Evolutionary conservation across 1,139 yeast species (phyloP), one percentile per base, ranked within the genome.

Genomic region (Suhomyces coccinellae): DNA sequence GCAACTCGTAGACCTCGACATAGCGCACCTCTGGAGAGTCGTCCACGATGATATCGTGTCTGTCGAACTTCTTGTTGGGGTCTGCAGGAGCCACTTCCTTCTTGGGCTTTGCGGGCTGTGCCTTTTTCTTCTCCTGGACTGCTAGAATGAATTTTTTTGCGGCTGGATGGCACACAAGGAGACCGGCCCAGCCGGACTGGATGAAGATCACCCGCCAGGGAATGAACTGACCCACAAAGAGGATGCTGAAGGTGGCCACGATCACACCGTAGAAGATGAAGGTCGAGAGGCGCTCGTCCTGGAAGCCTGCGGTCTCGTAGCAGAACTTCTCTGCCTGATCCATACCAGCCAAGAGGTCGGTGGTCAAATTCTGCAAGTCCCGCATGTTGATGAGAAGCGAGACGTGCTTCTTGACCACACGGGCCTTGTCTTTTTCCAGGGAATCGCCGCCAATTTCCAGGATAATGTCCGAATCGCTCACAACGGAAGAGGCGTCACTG

Each of bases 1-100:
- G 87, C 26, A 90, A 71, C 62, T 89, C 96, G 60, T 75, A 90
- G 0, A 90, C 69, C 57, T 89, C 96, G 7, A 87, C 91, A 12
- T 73, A 63, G 43, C 75, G 68, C 0, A 75, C 69, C 40, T 83
- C 84, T 0, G 88, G 85, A 0, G 77, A 65, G 48, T 85, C 93
- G 58, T 87, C 95, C 27, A 87, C 71, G 12, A 86, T 73, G 29
- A 84, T 75, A 47, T 79, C 82, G 29, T 63, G 60, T 36, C 79
- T 60, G 41, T 76, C 79, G 36, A 72, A 69, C 37, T 63, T 56
- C 34, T 65, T 59, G 11, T 66, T 50, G 52, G 48, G 47, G 33
- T 47, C 36, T 9, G 34, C 24, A 14, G 30, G 28, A 10, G 13
- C 24, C 26, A 37, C 38, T 26, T 14, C 40, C 27, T 26, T 36